Conservation (phyloP, 176 grass and related monocot genomes). For the Areca catechu region DNA sequence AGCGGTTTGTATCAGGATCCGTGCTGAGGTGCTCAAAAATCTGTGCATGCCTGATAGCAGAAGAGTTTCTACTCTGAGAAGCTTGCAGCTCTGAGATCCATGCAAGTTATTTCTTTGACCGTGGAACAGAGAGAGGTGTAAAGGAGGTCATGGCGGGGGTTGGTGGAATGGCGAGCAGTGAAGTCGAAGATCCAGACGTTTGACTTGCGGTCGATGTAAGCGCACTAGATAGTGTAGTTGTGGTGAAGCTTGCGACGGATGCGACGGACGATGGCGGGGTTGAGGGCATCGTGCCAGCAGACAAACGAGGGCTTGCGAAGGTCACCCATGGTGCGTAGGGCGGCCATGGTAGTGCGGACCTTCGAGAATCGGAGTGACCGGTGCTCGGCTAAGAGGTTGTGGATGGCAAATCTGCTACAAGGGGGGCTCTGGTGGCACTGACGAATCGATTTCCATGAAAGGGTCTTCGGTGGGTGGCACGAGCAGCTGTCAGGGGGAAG, state of each 20-base stretch:
- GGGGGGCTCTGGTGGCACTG: no score
- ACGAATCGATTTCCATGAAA: no score
- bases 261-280: conserved; percentile 30
- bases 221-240: conserved; percentile 70
- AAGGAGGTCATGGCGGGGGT: conserved; percentile 52
- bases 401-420: no score
- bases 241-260: conserved; percentile 67
- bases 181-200: conserved; percentile 29
- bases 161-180: conserved; percentile 8
- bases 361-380: conserved; percentile 55
- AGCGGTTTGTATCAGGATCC: no score
- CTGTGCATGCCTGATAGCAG: no score
- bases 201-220: conserved; percentile 44
- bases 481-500: no score
- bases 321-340: conserved; percentile 30
- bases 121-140: conserved; percentile 67
- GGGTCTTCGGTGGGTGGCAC: no score
- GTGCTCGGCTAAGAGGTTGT: conserved; percentile 59
- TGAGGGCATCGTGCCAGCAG: conserved; percentile 30
- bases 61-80: no score
- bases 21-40: no score
- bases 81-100: no score
- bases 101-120: no score
- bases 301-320: conserved; percentile 40
- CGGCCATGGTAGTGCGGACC: conserved; percentile 68